phyloP scores from a whole-genome alignment of 202 grass and related monocot species.

The Cymbopogon flexuosus region DNA sequence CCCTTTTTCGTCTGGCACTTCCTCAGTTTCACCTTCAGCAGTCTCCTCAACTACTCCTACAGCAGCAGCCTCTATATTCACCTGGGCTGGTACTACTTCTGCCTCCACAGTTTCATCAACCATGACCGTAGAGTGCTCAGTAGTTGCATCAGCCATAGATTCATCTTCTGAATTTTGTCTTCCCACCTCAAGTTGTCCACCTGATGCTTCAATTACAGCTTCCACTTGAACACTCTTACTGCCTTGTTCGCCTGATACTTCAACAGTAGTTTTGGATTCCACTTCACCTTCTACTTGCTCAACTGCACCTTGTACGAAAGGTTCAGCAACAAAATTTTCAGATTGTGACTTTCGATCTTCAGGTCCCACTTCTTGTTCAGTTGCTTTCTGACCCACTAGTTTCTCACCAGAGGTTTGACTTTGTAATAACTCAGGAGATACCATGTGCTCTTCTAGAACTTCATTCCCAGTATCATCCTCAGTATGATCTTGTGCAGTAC shows the following conservation, averaged over 20 bases:
- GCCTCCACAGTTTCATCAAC: slow-evolving; percentile 21
- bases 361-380: slow-evolving; percentile 18
- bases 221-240: slow-evolving; percentile 29
- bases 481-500: not conserved
- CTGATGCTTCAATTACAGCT: slow-evolving; percentile 33
- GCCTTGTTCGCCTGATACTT: slow-evolving; percentile 14
- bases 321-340: not conserved
- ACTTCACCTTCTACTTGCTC: slow-evolving; percentile 21
- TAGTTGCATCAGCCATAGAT: slow-evolving; percentile 15
- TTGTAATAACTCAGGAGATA: not conserved
- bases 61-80: slow-evolving; percentile 13
- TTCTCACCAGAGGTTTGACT: not conserved
- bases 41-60: not conserved
- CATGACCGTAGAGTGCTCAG: not conserved
- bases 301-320: not conserved
- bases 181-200: not conserved
- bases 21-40: slow-evolving; percentile 3
- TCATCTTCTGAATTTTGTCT: slow-evolving; percentile 26
- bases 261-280: slow-evolving; percentile 12
- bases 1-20: slow-evolving; percentile 10
- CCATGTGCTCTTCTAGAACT: not conserved
- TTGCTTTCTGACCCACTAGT: not conserved
- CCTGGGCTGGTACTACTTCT: slow-evolving; percentile 17
- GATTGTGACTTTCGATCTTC: slow-evolving; percentile 5
- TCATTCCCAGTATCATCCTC: not conserved